Conservation (phyloP, 2,329 filamentous ascomycete species). For the Alternaria sp. region DNA sequence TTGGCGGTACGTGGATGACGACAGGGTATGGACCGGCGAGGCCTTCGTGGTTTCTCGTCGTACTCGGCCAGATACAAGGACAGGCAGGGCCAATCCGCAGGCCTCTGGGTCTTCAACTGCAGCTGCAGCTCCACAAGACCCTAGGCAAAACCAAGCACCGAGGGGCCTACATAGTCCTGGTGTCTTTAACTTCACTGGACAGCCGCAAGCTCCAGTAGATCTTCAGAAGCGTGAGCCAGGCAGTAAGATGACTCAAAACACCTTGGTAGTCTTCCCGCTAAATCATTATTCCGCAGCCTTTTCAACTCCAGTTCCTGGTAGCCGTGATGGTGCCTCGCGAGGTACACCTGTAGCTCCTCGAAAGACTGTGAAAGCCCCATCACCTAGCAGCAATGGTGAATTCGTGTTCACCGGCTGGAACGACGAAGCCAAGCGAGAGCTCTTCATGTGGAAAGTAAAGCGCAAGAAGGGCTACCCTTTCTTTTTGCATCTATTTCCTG, state of each 20-base stretch:
- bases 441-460: constrained; percentile 5
- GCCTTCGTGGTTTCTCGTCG: background rate
- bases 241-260: background rate
- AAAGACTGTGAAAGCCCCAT: background rate
- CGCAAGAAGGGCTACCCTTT: constrained; percentile 1
- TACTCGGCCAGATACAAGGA: background rate
- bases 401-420: constrained; percentile 6
- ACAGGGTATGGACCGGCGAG: constrained; percentile 3
- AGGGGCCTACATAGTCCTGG: background rate
- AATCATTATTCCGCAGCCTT: background rate
- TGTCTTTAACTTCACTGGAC: background rate
- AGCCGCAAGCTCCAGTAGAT: background rate
- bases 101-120: background rate
- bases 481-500: constrained; percentile 1
- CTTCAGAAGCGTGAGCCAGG: background rate
- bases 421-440: constrained; percentile 1
- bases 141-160: background rate
- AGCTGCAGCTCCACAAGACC: background rate
- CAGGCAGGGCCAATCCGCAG: background rate
- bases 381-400: background rate
- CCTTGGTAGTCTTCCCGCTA: background rate
- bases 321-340: background rate
- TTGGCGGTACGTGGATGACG: background rate
- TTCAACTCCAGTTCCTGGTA: background rate
- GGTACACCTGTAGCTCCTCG: background rate